A percentile compares a stretch with the other conserved stretches of the same genome.
phyloP scores from a whole-genome alignment of 2,329 filamentous ascomycete genomes.

The Diplodia scrobiculata region DNA sequence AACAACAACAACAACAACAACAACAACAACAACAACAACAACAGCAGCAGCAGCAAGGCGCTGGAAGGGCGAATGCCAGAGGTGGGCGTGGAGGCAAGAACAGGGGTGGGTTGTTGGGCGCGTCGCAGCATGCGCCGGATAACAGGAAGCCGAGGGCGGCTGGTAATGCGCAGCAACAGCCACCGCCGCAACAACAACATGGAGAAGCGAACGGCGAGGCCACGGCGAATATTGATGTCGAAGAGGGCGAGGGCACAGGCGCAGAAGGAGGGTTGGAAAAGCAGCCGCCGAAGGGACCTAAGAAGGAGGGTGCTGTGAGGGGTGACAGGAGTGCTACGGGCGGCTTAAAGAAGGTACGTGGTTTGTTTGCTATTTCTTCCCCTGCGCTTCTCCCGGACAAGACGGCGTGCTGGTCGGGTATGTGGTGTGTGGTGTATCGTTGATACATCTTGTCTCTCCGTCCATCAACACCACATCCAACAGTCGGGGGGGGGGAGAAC shows the following conservation, averaged over 20 bases:
- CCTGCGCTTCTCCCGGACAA: neutral
- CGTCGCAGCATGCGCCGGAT: slow-evolving; percentile 18
- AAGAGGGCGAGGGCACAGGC: slow-evolving; percentile 33
- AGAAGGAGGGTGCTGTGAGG: slow-evolving; percentile 49
- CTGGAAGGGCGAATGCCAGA: slow-evolving; percentile 32
- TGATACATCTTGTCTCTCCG: slow-evolving; percentile 1
- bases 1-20: no score
- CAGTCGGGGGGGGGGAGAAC: no score
- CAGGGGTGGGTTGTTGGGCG: slow-evolving; percentile 28
- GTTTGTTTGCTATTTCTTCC: neutral
- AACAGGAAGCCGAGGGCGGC: neutral
- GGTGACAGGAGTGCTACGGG: slow-evolving; percentile 59
- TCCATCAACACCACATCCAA: slow-evolving; percentile 26
- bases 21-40: neutral
- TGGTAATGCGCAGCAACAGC: neutral
- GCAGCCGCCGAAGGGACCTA: slow-evolving; percentile 28
- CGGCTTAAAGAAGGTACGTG: slow-evolving; percentile 51
- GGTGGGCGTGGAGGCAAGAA: slow-evolving; percentile 31
- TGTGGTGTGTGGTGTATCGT: neutral
- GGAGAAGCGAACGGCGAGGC: slow-evolving; percentile 30
- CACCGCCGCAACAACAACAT: slow-evolving; percentile 29
- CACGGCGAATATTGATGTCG: slow-evolving; percentile 31
- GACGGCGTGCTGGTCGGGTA: neutral
- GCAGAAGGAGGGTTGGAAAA: slow-evolving; percentile 33
- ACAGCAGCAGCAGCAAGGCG: slow-evolving; percentile 28